phyloP scores from a whole-genome alignment of 2,329 filamentous ascomycete genomes.

The Claviceps sp. region DNA sequence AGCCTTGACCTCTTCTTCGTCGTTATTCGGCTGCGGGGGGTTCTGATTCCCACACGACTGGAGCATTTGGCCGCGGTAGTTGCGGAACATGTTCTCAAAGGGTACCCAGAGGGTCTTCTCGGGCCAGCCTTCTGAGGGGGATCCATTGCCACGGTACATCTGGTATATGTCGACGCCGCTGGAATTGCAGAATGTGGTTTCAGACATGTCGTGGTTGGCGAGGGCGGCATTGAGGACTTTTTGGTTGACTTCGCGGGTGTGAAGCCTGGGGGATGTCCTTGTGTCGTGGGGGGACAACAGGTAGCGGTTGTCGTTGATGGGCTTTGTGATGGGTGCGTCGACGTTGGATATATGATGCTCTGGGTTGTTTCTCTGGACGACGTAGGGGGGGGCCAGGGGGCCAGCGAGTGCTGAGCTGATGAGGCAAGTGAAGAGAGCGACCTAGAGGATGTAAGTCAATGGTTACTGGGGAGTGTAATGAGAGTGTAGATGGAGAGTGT shows the following conservation, averaged over 20 bases:
- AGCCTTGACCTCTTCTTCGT: constrained; percentile 9
- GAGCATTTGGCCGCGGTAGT: neutral
- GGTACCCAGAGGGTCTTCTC: constrained; percentile 15
- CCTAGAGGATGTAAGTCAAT: neutral
- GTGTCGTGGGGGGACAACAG: no score
- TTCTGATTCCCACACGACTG: neutral
- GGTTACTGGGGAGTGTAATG: neutral
- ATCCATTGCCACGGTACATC: constrained; percentile 18
- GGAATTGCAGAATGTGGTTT: constrained; percentile 6
- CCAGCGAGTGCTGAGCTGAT: neutral
- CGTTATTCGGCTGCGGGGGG: neutral
- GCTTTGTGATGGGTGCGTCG: no score
- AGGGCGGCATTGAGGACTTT: neutral
- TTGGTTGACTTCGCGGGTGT: neutral
- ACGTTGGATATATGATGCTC: no score
- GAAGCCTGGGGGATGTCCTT: no score
- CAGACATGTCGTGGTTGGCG: constrained; percentile 3
- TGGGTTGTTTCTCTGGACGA: neutral
- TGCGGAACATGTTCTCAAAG: constrained; percentile 6
- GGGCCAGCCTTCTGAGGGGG: constrained; percentile 18
- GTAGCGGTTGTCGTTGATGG: no score
- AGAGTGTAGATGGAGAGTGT: no score
- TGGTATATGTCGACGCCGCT: constrained; percentile 16
- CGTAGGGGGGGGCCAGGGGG: neutral
- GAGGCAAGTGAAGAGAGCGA: neutral